A percentile compares a stretch with the other conserved stretches of the same genome.
These are phyloP conservation scores for Ascochyta pisi DNA, from an alignment of 2,329 filamentous ascomycete species.

Conservation along the genomic window DNA sequence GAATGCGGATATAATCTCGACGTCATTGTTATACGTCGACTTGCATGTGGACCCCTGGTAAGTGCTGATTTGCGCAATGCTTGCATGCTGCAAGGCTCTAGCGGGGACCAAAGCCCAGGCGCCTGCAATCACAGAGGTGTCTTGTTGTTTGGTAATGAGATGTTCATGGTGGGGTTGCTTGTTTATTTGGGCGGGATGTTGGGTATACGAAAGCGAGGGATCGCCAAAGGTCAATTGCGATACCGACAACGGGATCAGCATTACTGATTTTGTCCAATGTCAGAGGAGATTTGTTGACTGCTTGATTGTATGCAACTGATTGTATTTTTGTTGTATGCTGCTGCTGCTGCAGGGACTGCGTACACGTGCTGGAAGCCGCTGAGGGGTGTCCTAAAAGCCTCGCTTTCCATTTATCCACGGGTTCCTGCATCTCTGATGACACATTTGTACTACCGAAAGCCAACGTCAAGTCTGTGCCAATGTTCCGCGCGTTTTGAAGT, in stretches of 20 bases:
- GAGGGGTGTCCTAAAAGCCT: conserved; percentile 11
- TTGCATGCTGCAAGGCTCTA: conserved; percentile 11
- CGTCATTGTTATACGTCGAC: conserved; percentile 38
- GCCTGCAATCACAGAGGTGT: conserved; percentile 1
- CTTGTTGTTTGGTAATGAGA: conserved; percentile 13
- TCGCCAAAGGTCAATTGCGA: not conserved
- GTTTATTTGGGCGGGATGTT: conserved; percentile 19
- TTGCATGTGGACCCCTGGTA: conserved; percentile 20
- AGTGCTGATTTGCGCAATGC: conserved; percentile 12
- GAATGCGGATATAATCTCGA: conserved; percentile 33
- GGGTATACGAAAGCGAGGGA: not conserved
- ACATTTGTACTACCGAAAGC: conserved; percentile 4
- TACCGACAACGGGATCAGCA: not conserved
- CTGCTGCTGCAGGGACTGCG: not conserved
- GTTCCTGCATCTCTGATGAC: conserved; percentile 16
- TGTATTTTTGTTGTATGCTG: not conserved
- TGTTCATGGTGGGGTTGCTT: conserved; percentile 18
- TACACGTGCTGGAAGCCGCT: conserved; percentile 8
- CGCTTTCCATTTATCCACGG: not conserved
- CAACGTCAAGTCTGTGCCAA: conserved; percentile 2
- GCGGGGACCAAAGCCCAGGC: not conserved
- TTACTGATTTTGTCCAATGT: not conserved
- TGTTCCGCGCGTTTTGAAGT: not conserved
- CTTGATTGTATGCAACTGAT: not conserved
- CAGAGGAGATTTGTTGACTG: not conserved